Evolutionary conservation across 2,329 filamentous ascomycete species (phyloP).

Genomic region (Incumbomyces delicatus): DNA sequence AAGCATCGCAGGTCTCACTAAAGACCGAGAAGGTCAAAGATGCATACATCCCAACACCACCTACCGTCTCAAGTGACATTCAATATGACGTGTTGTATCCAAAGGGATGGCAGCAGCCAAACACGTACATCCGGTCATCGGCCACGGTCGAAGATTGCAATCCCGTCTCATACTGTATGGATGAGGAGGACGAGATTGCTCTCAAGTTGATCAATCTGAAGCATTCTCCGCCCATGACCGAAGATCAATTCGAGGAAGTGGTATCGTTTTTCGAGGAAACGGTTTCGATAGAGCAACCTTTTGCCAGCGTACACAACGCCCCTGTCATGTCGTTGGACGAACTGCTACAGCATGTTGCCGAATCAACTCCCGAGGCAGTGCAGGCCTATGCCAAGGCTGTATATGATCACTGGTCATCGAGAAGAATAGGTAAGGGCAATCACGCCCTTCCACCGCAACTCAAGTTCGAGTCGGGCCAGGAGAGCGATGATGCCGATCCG

Average conservation of each 20-base stretch:
- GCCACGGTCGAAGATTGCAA: slow-evolving; percentile 95
- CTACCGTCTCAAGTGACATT: slow-evolving; percentile 53
- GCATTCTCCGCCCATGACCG: slow-evolving; percentile 58
- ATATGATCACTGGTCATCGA: slow-evolving; percentile 81
- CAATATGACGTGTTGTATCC: slow-evolving; percentile 87
- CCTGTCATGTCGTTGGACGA: slow-evolving; percentile 64
- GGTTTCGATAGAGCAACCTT: slow-evolving; percentile 73
- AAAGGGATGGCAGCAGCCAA: slow-evolving; percentile 67
- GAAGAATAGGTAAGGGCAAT: slow-evolving; percentile 58
- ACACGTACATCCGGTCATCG: slow-evolving; percentile 93
- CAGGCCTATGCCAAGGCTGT: slow-evolving; percentile 62
- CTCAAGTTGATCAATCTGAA: slow-evolving; percentile 76
- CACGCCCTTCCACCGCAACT: slow-evolving; percentile 64
- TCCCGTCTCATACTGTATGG: slow-evolving; percentile 89
- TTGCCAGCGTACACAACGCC: slow-evolving; percentile 79
- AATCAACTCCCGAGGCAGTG: slow-evolving; percentile 44
- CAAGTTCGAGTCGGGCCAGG: slow-evolving; percentile 78
- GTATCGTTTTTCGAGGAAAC: slow-evolving; percentile 94
- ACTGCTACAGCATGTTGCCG: slow-evolving; percentile 61
- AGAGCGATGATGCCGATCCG: slow-evolving; percentile 90
- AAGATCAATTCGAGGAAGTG: slow-evolving; percentile 85
- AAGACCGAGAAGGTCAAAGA: slow-evolving; percentile 52
- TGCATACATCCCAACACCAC: slow-evolving; percentile 58
- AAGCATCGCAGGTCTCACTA: slow-evolving; percentile 44
- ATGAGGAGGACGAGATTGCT: slow-evolving; percentile 75